phyloP scores from a whole-genome alignment of 1,139 yeast genomes.

The Kazachstania sp. region DNA sequence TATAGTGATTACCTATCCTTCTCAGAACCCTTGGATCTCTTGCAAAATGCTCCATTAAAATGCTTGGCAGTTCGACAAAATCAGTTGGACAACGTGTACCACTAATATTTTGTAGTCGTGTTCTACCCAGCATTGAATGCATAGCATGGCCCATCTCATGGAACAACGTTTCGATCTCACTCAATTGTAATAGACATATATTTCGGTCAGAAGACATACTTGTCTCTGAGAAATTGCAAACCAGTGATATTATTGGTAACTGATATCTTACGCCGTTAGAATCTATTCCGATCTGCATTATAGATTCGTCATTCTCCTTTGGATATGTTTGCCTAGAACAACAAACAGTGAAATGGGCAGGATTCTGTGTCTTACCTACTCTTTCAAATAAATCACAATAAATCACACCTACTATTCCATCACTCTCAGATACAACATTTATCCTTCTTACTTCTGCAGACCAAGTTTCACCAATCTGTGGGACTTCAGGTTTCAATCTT shows the following conservation, averaged over 20 bases:
- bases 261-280: conserved; percentile 47
- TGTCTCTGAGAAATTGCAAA: conserved; percentile 67
- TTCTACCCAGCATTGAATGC: conserved; percentile 94
- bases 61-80: conserved; percentile 93
- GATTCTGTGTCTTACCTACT: conserved; percentile 55
- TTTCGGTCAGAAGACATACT: conserved; percentile 16
- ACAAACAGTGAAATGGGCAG: conserved; percentile 96
- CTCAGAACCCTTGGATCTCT: conserved; percentile 68
- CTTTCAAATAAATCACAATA: conserved; percentile 63
- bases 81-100: conserved; percentile 96
- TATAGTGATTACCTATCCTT: conserved; percentile 65
- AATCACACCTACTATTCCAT: conserved; percentile 53
- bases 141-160: conserved; percentile 99
- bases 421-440: conserved; percentile 55
- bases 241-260: conserved; percentile 80
- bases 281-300: conserved; percentile 35
- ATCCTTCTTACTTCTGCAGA: conserved; percentile 77
- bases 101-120: conserved; percentile 79
- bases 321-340: conserved; percentile 73
- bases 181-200: conserved; percentile 49
- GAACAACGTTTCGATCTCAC: conserved; percentile 85
- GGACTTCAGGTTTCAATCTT: conserved; percentile 55
- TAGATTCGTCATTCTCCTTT: conserved; percentile 36
- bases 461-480: conserved; percentile 80
- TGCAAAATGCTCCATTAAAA: conserved; percentile 89